These are phyloP conservation scores for Vitis amurensis DNA, from an alignment of 164 flowering plant genomes.

Conservation along the genomic window DNA sequence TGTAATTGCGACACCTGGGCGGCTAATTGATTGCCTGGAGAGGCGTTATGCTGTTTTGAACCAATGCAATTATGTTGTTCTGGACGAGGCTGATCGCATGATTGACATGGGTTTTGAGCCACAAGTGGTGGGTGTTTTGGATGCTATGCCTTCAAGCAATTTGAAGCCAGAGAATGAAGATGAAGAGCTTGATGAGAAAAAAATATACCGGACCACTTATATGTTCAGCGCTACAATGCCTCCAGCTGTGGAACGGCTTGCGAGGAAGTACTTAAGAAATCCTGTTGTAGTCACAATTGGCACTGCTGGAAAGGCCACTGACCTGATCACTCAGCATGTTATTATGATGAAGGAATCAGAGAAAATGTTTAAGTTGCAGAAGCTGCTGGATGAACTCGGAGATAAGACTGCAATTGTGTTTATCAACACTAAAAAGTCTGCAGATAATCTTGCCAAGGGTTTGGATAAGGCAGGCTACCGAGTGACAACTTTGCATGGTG, in stretches of 20 bases:
- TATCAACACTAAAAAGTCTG: conserved; percentile 79
- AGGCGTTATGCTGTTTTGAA: conserved; percentile 76
- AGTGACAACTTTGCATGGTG: conserved; percentile 89
- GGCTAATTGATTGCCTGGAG: conserved; percentile 79
- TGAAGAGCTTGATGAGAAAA: conserved; percentile 87
- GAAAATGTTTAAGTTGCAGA: conserved; percentile 58
- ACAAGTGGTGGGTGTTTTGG: conserved; percentile 83
- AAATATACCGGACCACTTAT: conserved; percentile 83
- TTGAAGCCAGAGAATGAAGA: conserved; percentile 92
- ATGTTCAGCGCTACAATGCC: conserved; percentile 99
- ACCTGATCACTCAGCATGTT: conserved; percentile 74
- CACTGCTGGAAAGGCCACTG: conserved; percentile 92
- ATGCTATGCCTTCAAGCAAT: conserved; percentile 94
- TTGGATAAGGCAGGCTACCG: conserved; percentile 75
- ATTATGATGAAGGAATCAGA: conserved; percentile 78
- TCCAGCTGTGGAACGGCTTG: conserved; percentile 85
- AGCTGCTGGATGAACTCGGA: conserved; percentile 69
- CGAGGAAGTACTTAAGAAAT: conserved; percentile 86
- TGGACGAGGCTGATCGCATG: conserved; percentile 94
- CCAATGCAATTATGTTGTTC: conserved; percentile 88
- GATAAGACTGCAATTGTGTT: conserved; percentile 93
- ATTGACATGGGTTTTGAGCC: conserved; percentile 98
- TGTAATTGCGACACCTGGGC: conserved; percentile 90
- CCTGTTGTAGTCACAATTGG: conserved; percentile 91
- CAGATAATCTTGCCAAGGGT: conserved; percentile 62